Conservation (phyloP, 345 rosid species). For the Bruguiera parviflora region DNA sequence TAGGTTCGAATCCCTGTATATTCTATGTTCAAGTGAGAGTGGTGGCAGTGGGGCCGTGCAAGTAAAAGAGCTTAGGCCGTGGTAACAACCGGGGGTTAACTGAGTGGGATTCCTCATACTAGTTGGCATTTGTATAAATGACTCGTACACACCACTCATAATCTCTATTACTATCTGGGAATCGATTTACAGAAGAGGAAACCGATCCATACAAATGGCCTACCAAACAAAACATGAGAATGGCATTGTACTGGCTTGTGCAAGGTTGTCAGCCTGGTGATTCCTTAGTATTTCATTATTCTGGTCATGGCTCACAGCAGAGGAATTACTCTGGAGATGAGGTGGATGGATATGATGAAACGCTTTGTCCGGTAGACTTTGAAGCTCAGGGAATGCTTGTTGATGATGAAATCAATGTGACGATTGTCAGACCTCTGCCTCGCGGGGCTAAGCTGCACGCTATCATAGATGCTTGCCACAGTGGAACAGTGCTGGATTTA, state of each 20-base stretch:
- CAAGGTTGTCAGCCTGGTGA: constrained; percentile 73
- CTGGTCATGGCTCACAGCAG: constrained; percentile 90
- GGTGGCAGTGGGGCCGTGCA: too few relatives aligned
- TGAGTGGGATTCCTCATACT: too few relatives aligned
- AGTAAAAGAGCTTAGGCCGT: too few relatives aligned
- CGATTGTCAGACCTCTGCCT: constrained; percentile 78
- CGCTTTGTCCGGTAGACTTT: constrained; percentile 76
- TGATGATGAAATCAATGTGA: constrained; percentile 81
- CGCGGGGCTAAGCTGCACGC: constrained; percentile 87
- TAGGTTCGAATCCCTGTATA: too few relatives aligned
- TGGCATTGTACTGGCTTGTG: constrained; percentile 75
- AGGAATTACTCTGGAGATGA: constrained; percentile 60
- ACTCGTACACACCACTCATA: background rate
- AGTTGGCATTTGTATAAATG: too few relatives aligned
- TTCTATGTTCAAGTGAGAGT: too few relatives aligned
- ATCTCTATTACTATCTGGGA: background rate
- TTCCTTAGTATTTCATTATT: constrained; percentile 78
- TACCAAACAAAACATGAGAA: constrained; percentile 61
- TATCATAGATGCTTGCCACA: constrained; percentile 87
- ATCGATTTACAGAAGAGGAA: constrained; percentile 67
- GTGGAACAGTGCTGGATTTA: constrained; percentile 83
- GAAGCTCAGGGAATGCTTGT: constrained; percentile 69
- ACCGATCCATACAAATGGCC: constrained; percentile 56
- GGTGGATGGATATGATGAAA: constrained; percentile 82
- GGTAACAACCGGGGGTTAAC: too few relatives aligned